Conservation (phyloP, 2,329 filamentous ascomycete species). For the Colletotrichum endophyticum region DNA sequence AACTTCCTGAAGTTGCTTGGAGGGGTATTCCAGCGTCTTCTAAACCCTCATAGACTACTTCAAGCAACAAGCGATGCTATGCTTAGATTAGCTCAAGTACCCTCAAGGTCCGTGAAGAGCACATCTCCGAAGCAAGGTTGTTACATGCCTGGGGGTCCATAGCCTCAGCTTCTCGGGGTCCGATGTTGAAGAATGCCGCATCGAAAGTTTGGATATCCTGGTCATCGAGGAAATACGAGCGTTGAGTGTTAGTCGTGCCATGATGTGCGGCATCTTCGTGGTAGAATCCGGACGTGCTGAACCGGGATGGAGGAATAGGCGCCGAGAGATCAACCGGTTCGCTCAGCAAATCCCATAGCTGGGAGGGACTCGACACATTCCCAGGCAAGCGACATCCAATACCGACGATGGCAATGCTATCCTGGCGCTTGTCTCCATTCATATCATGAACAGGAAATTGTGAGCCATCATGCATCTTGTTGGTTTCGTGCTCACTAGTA, state of each 20-base stretch:
- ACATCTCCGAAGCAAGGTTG: conserved; percentile 31
- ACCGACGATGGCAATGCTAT: conserved; percentile 28
- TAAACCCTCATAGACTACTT: conserved; percentile 38
- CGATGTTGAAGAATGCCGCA: conserved; percentile 32
- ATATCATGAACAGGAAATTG: neutral
- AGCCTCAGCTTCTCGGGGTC: conserved; percentile 27
- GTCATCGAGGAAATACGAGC: conserved; percentile 21
- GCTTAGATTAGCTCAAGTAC: neutral
- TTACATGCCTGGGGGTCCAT: conserved; percentile 33
- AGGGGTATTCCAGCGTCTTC: conserved; percentile 23
- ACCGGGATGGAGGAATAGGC: neutral
- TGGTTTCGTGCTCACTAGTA: neutral
- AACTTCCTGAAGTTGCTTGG: neutral
- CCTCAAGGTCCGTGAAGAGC: conserved; percentile 8
- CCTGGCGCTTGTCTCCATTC: neutral
- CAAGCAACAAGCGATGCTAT: conserved; percentile 32
- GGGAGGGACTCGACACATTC: conserved; percentile 20
- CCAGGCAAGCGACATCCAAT: conserved; percentile 27
- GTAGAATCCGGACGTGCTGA: neutral
- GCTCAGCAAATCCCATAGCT: conserved; percentile 23
- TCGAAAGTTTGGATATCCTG: conserved; percentile 26
- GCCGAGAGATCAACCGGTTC: conserved; percentile 1
- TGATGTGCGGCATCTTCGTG: neutral
- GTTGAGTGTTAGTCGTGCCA: conserved; percentile 23
- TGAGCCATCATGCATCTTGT: neutral